phyloP scores from a whole-genome alignment of 768 basidiomycete genomes.

The Phlebiopsis flavidoalba region DNA sequence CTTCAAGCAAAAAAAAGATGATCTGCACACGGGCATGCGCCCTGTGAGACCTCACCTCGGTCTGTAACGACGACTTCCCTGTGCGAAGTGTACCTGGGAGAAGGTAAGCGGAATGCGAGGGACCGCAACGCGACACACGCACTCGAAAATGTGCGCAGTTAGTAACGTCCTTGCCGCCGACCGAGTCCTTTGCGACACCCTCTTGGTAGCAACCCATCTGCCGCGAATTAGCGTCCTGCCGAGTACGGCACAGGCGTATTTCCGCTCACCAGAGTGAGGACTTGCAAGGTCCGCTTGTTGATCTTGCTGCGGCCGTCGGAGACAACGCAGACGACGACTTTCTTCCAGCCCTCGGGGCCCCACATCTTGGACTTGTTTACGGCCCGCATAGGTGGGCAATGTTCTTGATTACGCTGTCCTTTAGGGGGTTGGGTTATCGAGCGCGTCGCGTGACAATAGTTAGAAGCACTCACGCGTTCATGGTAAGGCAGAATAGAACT shows the following conservation, averaged over 20 bases:
- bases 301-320: slow-evolving; percentile 84
- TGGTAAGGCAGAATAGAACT: slow-evolving; percentile 69
- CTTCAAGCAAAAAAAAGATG: slow-evolving; percentile 90
- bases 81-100: slow-evolving; percentile 64
- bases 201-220: slow-evolving; percentile 88
- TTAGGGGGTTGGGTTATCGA: slow-evolving; percentile 8
- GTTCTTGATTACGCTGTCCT: slow-evolving; percentile 89
- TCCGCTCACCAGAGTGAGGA: slow-evolving; percentile 63
- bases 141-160: slow-evolving; percentile 94
- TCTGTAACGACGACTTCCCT: slow-evolving; percentile 79
- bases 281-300: slow-evolving; percentile 88
- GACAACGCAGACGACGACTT: slow-evolving; percentile 83
- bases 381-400: slow-evolving; percentile 71
- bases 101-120: neutral
- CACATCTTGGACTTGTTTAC: slow-evolving; percentile 71
- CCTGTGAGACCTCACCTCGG: slow-evolving; percentile 70
- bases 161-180: slow-evolving; percentile 88
- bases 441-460: neutral
- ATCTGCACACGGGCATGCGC: slow-evolving; percentile 81
- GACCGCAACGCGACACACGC: slow-evolving; percentile 23
- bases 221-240: neutral
- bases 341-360: slow-evolving; percentile 89
- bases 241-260: slow-evolving; percentile 4
- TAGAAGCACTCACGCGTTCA: slow-evolving; percentile 66
- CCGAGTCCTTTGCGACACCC: slow-evolving; percentile 84